A percentile compares a stretch with the other conserved stretches of the same genome.
Evolutionary conservation across 169 alveolate genomes (phyloP).

Genomic region (Eimeria brunetti): DNA sequence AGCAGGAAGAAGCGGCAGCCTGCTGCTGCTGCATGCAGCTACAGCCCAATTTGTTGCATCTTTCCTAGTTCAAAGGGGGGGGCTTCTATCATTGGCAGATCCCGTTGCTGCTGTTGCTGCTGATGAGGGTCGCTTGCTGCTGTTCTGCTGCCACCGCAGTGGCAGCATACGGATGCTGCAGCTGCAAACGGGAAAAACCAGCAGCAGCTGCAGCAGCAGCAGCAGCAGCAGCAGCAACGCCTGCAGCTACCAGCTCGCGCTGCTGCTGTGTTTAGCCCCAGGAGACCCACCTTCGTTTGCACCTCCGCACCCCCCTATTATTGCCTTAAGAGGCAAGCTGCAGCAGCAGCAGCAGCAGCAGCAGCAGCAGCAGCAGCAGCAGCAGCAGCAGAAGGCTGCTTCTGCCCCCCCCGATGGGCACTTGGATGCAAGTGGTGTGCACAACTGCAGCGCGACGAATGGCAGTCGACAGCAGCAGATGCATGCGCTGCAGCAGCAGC

Average conservation of each 20-base stretch:
- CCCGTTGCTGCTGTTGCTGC: slow-evolving; percentile 42
- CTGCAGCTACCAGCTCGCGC: slow-evolving; percentile 17
- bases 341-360: slow-evolving; percentile 49
- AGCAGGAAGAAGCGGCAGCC: slow-evolving; percentile 64
- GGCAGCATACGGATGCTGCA: slow-evolving; percentile 34
- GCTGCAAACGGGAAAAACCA: neutral
- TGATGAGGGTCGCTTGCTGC: slow-evolving; percentile 39
- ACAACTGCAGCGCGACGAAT: too few relatives aligned
- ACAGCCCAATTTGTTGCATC: neutral
- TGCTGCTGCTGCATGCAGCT: slow-evolving; percentile 58
- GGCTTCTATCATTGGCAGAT: neutral
- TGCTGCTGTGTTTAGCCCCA: slow-evolving; percentile 26
- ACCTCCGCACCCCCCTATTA: slow-evolving; percentile 14
- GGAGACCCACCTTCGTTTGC: slow-evolving; percentile 4
- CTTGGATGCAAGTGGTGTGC: neutral
- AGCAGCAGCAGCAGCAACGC: slow-evolving; percentile 44
- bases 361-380: slow-evolving; percentile 21
- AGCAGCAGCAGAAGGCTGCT: neutral
- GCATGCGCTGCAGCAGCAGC: slow-evolving; percentile 47
- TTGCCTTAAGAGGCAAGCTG: slow-evolving; percentile 12
- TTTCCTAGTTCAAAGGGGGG: neutral
- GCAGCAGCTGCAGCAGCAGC: slow-evolving; percentile 18
- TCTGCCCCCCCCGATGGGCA: neutral
- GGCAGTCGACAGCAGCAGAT: neutral
- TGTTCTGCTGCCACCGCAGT: slow-evolving; percentile 56